Evolutionary conservation across 2,329 filamentous ascomycete species (phyloP).

Genomic region (Aspergillus sp.): DNA sequence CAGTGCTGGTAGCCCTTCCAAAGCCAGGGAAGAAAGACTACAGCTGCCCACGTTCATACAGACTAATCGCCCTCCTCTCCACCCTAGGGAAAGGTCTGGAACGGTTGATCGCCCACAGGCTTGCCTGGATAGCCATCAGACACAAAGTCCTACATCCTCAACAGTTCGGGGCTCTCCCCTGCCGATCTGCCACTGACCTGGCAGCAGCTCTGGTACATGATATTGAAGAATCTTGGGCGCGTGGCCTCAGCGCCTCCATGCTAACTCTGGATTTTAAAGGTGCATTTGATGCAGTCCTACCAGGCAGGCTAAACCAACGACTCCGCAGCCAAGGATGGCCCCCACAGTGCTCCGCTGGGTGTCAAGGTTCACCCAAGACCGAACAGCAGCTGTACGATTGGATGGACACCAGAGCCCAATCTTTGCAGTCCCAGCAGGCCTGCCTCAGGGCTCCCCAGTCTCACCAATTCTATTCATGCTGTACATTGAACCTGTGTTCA

Average conservation of each 20-base stretch:
- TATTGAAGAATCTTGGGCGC: neutral
- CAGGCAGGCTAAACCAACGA: neutral
- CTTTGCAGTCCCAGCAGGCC: neutral
- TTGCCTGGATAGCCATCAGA: neutral
- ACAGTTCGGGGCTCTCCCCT: neutral
- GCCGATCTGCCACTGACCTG: neutral
- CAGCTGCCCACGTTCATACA: neutral
- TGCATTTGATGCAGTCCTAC: neutral
- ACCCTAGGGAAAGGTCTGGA: neutral
- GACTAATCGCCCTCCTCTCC: neutral
- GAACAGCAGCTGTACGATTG: neutral
- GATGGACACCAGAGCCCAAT: no score
- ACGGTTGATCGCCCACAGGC: neutral
- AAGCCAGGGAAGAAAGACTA: neutral
- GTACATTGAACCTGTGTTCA: neutral
- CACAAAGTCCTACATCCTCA: neutral
- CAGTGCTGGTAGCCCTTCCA: neutral
- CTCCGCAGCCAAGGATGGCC: neutral
- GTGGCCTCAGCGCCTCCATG: neutral
- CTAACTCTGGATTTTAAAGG: neutral
- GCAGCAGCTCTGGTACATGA: neutral
- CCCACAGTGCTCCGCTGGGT: neutral
- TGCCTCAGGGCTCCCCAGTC: neutral
- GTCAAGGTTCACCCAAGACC: neutral
- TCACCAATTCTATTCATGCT: constrained; percentile 3